These are phyloP conservation scores for Barnettozyma vustinii DNA, from an alignment of 805 yeast species.

Conservation along the genomic window DNA sequence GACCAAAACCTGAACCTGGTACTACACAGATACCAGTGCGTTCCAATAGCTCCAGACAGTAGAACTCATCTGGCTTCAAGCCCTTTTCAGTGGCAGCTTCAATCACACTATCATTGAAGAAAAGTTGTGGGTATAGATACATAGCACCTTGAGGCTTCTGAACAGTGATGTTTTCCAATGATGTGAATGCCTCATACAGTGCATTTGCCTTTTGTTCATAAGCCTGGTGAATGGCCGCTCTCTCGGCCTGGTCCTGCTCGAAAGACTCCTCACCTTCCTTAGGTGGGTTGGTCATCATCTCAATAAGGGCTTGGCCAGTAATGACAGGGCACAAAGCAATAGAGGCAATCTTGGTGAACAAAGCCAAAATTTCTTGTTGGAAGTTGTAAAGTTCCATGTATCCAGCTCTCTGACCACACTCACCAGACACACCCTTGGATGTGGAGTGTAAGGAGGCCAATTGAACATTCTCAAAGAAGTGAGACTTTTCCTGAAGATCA, in stretches of 20 bases:
- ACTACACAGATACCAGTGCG: slow-evolving; percentile 93
- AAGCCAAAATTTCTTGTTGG: slow-evolving; percentile 57
- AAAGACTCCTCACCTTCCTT: slow-evolving; percentile 68
- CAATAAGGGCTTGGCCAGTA: slow-evolving; percentile 89
- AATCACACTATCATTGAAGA: slow-evolving; percentile 59
- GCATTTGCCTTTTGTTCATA: slow-evolving; percentile 57
- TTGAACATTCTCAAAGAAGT: slow-evolving; percentile 65
- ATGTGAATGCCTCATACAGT: slow-evolving; percentile 64
- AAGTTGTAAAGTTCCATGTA: slow-evolving; percentile 93
- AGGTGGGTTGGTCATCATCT: slow-evolving; percentile 93
- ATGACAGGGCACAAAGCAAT: slow-evolving; percentile 93
- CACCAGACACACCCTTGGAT: slow-evolving; percentile 96
- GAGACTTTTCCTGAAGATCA: slow-evolving; percentile 51
- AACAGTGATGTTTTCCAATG: slow-evolving; percentile 79
- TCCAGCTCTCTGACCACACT: slow-evolving; percentile 99
- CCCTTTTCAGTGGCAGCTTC: slow-evolving; percentile 52
- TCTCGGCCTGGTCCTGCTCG: slow-evolving; percentile 59
- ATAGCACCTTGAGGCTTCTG: slow-evolving; percentile 95
- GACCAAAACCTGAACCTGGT: slow-evolving; percentile 98
- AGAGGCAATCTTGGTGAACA: slow-evolving; percentile 80
- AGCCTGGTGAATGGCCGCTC: slow-evolving; percentile 52
- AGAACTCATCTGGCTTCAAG: slow-evolving; percentile 75
- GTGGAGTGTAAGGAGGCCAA: slow-evolving; percentile 95
- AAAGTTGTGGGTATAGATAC: slow-evolving; percentile 86
- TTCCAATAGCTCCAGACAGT: slow-evolving; percentile 80